A percentile compares a stretch with the other conserved stretches of the same genome.
Evolutionary conservation across 2,329 filamentous ascomycete genomes (phyloP).

Genomic region (Colletotrichum sp.): DNA sequence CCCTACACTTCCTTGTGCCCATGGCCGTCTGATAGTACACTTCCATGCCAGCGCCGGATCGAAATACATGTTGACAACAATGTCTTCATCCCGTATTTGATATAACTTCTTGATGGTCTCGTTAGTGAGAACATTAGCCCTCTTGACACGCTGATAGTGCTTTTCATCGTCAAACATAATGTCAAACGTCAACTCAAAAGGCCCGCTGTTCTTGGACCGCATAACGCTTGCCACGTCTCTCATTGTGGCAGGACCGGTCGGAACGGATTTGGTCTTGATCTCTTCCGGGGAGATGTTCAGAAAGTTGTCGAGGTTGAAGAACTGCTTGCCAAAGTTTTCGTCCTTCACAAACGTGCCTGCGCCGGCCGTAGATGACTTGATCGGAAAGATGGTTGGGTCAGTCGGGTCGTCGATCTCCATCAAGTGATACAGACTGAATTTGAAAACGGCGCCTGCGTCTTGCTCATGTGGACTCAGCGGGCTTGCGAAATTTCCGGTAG

Average conservation of each 20-base stretch:
- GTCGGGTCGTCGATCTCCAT: constrained; percentile 41
- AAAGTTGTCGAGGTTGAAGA: background rate
- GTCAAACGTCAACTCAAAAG: constrained; percentile 58
- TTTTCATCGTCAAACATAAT: constrained; percentile 47
- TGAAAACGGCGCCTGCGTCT: constrained; percentile 37
- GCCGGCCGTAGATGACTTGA: background rate
- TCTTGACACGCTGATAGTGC: constrained; percentile 40
- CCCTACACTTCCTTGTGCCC: constrained; percentile 37
- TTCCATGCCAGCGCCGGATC: constrained; percentile 53
- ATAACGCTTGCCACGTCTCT: constrained; percentile 45
- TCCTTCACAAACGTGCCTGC: background rate
- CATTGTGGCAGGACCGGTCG: background rate
- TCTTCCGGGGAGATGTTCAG: background rate
- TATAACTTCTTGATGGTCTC: constrained; percentile 38
- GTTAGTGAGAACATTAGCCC: constrained; percentile 37
- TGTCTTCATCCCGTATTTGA: constrained; percentile 27
- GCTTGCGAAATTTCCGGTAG: constrained; percentile 52
- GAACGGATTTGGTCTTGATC: background rate
- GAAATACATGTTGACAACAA: constrained; percentile 44
- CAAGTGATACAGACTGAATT: constrained; percentile 55
- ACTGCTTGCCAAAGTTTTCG: background rate
- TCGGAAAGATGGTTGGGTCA: constrained; percentile 16
- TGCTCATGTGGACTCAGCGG: constrained; percentile 11
- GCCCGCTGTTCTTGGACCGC: constrained; percentile 56
- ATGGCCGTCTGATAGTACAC: constrained; percentile 41